These are phyloP conservation scores for Tetrapisispora iriomotensis DNA, from an alignment of 805 yeast genomes.

Conservation along the genomic window DNA sequence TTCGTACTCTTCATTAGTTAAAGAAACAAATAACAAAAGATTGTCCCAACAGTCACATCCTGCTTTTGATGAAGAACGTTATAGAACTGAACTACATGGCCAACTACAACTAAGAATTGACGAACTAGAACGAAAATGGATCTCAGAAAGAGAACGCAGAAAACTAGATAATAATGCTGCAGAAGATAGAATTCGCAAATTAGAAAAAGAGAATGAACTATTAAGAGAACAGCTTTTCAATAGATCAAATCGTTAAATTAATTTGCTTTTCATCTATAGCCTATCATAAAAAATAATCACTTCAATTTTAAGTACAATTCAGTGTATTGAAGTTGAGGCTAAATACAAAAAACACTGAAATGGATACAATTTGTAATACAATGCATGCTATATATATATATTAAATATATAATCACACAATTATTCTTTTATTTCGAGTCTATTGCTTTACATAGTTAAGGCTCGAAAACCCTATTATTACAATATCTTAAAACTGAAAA, in stretches of 20 bases:
- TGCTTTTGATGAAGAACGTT: background rate
- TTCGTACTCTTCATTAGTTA: slow-evolving; percentile 35
- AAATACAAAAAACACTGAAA: no score
- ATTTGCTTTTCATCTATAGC: background rate
- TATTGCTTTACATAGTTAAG: no score
- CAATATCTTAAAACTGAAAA: no score
- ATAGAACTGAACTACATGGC: slow-evolving; percentile 20
- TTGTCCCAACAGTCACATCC: slow-evolving; percentile 5
- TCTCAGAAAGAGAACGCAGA: slow-evolving; percentile 61
- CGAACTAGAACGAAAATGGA: slow-evolving; percentile 56
- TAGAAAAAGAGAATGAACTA: slow-evolving; percentile 46
- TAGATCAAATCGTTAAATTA: slow-evolving; percentile 1
- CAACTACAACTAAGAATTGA: slow-evolving; percentile 43
- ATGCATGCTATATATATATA: background rate
- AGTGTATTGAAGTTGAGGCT: no score
- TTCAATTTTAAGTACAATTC: no score
- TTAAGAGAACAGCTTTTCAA: slow-evolving; percentile 26
- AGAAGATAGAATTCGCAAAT: slow-evolving; percentile 37
- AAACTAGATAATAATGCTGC: slow-evolving; percentile 52
- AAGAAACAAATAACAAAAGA: slow-evolving; percentile 6
- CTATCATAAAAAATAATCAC: background rate
- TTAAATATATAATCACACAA: no score
- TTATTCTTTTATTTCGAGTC: no score
- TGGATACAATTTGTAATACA: slow-evolving; percentile 1
- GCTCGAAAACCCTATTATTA: no score